Evolutionary conservation across 2,329 filamentous ascomycete species (phyloP).

Genomic region (Exophiala oligosperma): DNA sequence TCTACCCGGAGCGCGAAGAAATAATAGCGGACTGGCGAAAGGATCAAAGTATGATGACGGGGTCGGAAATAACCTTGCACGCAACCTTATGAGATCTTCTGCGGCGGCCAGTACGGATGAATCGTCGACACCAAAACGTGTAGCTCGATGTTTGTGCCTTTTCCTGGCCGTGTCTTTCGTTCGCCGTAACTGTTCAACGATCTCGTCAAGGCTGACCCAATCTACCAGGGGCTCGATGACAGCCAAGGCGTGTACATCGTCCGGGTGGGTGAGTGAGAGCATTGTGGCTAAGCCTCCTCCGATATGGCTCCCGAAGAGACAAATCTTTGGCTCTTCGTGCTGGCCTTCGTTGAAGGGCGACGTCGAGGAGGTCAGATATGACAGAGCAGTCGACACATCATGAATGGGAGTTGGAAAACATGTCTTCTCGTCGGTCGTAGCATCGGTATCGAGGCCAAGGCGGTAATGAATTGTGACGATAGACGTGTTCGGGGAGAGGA

Average conservation of each 20-base stretch:
- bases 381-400: constrained; percentile 29
- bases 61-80: constrained; percentile 37
- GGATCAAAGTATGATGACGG: constrained; percentile 42
- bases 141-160: constrained; percentile 25
- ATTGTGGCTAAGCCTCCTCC: constrained; percentile 45
- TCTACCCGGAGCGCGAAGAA: constrained; percentile 43
- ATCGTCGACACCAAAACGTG: constrained; percentile 11
- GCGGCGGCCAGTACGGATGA: constrained; percentile 13
- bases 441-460: constrained; percentile 28
- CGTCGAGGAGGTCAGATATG: constrained; percentile 22
- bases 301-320: constrained; percentile 37
- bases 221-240: constrained; percentile 35
- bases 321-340: constrained; percentile 19
- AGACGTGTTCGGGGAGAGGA: constrained; percentile 35
- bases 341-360: constrained; percentile 14
- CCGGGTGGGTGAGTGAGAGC: constrained; percentile 43
- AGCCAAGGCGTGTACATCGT: constrained; percentile 36
- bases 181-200: constrained; percentile 9
- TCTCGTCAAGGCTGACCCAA: constrained; percentile 39
- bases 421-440: neutral
- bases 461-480: constrained; percentile 45
- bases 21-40: constrained; percentile 45
- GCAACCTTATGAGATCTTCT: constrained; percentile 34
- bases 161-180: constrained; percentile 11
- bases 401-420: constrained; percentile 32